phyloP scores from a whole-genome alignment of 352 stramenopile genomes.

The Stephanocyclus meneghinianus region DNA sequence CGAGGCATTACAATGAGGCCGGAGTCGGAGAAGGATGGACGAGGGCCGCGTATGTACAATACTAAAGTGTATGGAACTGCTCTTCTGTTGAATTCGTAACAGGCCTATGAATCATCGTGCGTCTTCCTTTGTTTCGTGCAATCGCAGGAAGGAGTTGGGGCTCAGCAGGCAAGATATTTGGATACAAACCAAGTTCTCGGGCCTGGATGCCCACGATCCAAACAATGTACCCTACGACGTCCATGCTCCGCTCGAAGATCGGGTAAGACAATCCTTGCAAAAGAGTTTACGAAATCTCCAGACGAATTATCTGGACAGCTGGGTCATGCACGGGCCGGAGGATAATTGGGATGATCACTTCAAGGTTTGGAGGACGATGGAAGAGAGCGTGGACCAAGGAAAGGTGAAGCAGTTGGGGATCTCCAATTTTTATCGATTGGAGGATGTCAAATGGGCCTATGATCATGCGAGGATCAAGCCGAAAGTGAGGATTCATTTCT shows the following conservation, averaged over 20 bases:
- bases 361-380: conserved; percentile 76
- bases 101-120: too few relatives aligned
- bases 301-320: conserved; percentile 81
- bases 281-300: conserved; percentile 77
- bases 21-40: conserved; percentile 75
- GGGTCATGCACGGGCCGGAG: conserved; percentile 80
- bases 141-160: conserved; percentile 29
- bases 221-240: conserved; percentile 79
- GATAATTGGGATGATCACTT: conserved; percentile 73
- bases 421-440: conserved; percentile 77
- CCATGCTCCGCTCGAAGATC: conserved; percentile 52
- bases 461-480: conserved; percentile 73
- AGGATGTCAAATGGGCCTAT: conserved; percentile 69
- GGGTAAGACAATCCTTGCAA: conserved; percentile 68
- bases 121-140: too few relatives aligned
- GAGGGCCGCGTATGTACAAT: conserved; percentile 44
- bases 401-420: conserved; percentile 71
- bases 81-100: too few relatives aligned
- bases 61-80: too few relatives aligned
- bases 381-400: conserved; percentile 69
- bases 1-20: conserved; percentile 82
- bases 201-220: conserved; percentile 70
- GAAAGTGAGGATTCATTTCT: conserved; percentile 32
- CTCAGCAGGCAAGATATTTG: conserved; percentile 73
- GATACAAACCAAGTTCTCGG: conserved; percentile 84